Evolutionary conservation across 2,329 filamentous ascomycete genomes (phyloP).

Genomic region (Colletotrichum tofieldiae): DNA sequence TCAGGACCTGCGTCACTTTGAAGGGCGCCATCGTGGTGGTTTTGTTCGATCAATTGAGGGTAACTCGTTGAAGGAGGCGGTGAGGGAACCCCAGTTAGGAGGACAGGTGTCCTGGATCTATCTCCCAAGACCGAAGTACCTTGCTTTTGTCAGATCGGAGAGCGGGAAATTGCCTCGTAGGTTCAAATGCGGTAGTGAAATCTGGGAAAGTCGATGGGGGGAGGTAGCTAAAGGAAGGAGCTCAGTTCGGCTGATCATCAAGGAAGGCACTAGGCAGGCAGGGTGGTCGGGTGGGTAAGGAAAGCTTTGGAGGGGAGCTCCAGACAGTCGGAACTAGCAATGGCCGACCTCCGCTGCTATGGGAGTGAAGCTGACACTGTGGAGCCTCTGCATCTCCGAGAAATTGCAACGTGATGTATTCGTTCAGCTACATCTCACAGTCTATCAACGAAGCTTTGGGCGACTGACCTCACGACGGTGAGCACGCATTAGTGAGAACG

Average conservation of each 20-base stretch:
- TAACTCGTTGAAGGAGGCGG: neutral
- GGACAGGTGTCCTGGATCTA: neutral
- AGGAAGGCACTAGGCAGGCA: neutral
- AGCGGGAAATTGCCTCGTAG: neutral
- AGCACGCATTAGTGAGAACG: slow-evolving; percentile 11
- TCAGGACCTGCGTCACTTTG: neutral
- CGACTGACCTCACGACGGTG: neutral
- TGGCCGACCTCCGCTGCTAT: slow-evolving; percentile 8
- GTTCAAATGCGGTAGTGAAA: neutral
- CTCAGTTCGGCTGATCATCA: neutral
- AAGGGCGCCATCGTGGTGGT: slow-evolving; percentile 13
- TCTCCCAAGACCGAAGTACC: neutral
- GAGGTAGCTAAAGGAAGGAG: neutral
- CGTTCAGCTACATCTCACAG: neutral
- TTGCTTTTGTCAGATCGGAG: neutral
- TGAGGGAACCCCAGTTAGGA: neutral
- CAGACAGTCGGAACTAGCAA: slow-evolving; percentile 2
- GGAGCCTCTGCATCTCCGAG: neutral
- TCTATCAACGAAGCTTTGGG: neutral
- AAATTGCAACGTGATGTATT: neutral
- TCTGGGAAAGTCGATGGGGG: neutral
- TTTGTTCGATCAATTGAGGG: neutral
- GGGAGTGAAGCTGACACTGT: neutral
- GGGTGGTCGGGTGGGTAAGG: neutral
- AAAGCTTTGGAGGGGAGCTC: neutral